Evolutionary conservation across 1,139 yeast genomes (phyloP), one percentile per base, ranked within the genome.

Genomic region (Lodderomyces margitis): DNA sequence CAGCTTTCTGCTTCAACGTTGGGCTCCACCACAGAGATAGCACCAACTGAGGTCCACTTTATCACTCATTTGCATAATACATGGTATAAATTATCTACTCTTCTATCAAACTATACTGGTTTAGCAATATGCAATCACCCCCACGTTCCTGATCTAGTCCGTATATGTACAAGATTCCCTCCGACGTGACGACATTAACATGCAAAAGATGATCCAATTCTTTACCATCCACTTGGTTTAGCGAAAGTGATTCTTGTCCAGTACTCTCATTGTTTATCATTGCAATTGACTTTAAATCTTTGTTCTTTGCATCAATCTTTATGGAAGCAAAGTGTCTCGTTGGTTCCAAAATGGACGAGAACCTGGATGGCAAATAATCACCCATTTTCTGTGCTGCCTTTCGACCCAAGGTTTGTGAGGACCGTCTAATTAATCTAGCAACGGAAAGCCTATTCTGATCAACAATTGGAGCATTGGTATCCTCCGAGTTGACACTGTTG

Each of bases 271-370:
- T 68, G 16, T 72, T 75, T 53, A 81, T 73, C 4, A 79, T 78
- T 2, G 84, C 86, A 30, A 81, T 78, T 4, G 83, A 75, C 52
- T 78, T 78, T n/a, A 78, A 76, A 43, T 81, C 86, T 44, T 72
- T 73, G n/a, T 67, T 66, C 14, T 75, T 66, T 2, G 83, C 73
- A 9, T 92, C 95, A 19, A 92, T 80, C 59, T 89, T 91, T 53
- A 92, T 71, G 19, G 89, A 88, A 0, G 98, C 98, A 74, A 92
- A 92, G 57, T 91, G 97, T 43, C 98, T 74, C 14, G 88, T 84
- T 7, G 97, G 96, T 58, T 91, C 97, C 54, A 92, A 69, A 46
- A 91, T 83, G 2, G 95, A 88, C 1, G 94, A 80, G 42, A 91
- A 85, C 40, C 88, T 78, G 11, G 86, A 81, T 0, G 97, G 97